These are phyloP conservation scores for Alternaria tenuissima DNA, from an alignment of 2,329 filamentous ascomycete species.

Conservation along the genomic window DNA sequence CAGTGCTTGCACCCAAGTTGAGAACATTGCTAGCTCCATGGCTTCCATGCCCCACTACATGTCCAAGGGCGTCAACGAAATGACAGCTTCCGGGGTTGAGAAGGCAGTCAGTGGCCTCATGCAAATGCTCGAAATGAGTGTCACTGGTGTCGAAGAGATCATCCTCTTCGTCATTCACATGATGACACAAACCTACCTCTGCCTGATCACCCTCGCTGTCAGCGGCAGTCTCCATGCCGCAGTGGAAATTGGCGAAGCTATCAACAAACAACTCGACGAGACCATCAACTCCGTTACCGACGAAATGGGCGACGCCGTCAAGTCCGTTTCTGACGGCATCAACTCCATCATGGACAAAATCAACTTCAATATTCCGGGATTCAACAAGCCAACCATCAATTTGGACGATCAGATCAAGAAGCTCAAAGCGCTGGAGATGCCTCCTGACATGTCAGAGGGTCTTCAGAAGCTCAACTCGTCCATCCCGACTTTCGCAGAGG, in stretches of 20 bases:
- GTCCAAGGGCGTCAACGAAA: slow-evolving; percentile 83
- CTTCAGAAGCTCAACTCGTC: slow-evolving; percentile 77
- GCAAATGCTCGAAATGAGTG: slow-evolving; percentile 76
- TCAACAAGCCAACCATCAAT: slow-evolving; percentile 65
- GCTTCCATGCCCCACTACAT: slow-evolving; percentile 98
- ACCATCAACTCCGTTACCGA: slow-evolving; percentile 67
- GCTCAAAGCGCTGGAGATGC: slow-evolving; percentile 74
- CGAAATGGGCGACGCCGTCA: slow-evolving; percentile 54
- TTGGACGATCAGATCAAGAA: slow-evolving; percentile 70
- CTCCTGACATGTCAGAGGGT: slow-evolving; percentile 71
- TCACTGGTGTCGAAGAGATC: slow-evolving; percentile 85
- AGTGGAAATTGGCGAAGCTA: slow-evolving; percentile 67
- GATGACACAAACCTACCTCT: slow-evolving; percentile 88
- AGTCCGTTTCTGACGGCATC: slow-evolving; percentile 45
- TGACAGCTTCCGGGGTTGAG: slow-evolving; percentile 82
- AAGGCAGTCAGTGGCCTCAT: slow-evolving; percentile 82
- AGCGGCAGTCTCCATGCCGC: slow-evolving; percentile 79
- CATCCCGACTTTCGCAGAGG: slow-evolving; percentile 83
- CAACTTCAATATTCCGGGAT: slow-evolving; percentile 53
- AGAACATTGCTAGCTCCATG: slow-evolving; percentile 92
- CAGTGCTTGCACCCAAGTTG: slow-evolving; percentile 88
- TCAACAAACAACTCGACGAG: slow-evolving; percentile 68
- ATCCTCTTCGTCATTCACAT: slow-evolving; percentile 93
- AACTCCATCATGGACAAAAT: slow-evolving; percentile 53
- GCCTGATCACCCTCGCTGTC: slow-evolving; percentile 84